phyloP scores from a whole-genome alignment of 768 basidiomycete genomes.

The Nidularia pulvinata region DNA sequence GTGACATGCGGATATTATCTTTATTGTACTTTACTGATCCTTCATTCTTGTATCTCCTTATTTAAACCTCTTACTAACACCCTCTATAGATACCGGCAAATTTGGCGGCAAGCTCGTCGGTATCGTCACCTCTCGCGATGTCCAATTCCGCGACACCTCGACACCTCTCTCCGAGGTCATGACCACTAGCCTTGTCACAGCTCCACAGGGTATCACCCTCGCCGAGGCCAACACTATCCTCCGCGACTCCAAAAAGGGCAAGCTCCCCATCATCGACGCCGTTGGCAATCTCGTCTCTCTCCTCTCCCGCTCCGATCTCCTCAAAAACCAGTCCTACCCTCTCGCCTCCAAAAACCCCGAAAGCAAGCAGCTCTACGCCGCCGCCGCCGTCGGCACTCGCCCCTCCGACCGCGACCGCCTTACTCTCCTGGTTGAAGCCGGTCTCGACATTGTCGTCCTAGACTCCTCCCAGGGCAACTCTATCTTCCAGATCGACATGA shows the following conservation, averaged over 20 bases:
- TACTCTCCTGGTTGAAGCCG: constrained; percentile 85
- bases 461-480: constrained; percentile 99
- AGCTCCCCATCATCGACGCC: constrained; percentile 73
- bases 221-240: constrained; percentile 92
- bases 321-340: constrained; percentile 97
- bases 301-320: constrained; percentile 93
- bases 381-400: constrained; percentile 94
- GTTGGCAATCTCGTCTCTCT: constrained; percentile 65
- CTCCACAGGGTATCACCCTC: constrained; percentile 86
- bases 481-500: constrained; percentile 91
- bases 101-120: constrained; percentile 93
- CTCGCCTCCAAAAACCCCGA: constrained; percentile 89
- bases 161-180: constrained; percentile 81
- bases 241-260: constrained; percentile 96
- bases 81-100: constrained; percentile 70
- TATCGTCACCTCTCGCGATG: constrained; percentile 95
- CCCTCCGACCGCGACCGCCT: constrained; percentile 87
- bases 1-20: constrained; percentile 70
- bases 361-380: constrained; percentile 95
- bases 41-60: constrained; percentile 11
- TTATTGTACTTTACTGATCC: constrained; percentile 33
- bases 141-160: constrained; percentile 82
- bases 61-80: constrained; percentile 2
- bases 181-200: constrained; percentile 89
- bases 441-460: constrained; percentile 91